phyloP scores from a whole-genome alignment of 202 grass and related monocot species.

The Bolboschoenoplectus hybrid region DNA sequence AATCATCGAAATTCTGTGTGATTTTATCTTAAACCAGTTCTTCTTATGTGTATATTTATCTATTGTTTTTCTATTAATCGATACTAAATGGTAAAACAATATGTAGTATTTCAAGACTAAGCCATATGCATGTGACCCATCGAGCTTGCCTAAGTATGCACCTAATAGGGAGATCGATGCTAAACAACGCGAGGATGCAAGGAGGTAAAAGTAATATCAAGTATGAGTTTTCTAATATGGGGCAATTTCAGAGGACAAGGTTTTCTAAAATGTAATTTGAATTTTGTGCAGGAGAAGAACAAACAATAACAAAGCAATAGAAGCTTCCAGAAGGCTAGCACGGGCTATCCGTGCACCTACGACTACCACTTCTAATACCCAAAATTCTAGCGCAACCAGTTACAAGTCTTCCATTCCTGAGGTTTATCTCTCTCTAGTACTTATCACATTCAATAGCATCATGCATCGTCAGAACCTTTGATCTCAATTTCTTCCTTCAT shows the following conservation, averaged over 20 bases:
- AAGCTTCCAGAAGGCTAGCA: constrained; percentile 53
- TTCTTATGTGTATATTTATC: constrained; percentile 17
- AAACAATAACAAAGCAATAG: constrained; percentile 41
- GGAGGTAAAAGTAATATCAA: constrained; percentile 30
- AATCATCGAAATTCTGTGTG: constrained; percentile 10
- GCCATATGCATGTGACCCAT: constrained; percentile 64
- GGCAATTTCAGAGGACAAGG: background rate
- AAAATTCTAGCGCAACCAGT: constrained; percentile 29
- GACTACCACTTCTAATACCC: constrained; percentile 26
- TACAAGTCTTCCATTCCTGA: constrained; percentile 43
- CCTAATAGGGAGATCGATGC: constrained; percentile 98
- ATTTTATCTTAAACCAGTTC: constrained; percentile 16
- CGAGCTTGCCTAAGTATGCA: constrained; percentile 75
- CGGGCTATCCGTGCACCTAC: constrained; percentile 25
- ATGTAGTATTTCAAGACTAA: constrained; percentile 71
- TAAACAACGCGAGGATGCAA: constrained; percentile 61
- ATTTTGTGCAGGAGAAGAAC: constrained; percentile 45
- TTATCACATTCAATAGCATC: background rate
- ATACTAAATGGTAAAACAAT: constrained; percentile 26
- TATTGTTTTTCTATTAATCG: constrained; percentile 12
- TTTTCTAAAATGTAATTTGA: constrained; percentile 31
- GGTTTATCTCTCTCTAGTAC: constrained; percentile 40
- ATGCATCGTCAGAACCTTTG: background rate
- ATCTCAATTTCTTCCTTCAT: background rate
- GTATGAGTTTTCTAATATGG: background rate